phyloP scores from a whole-genome alignment of 108 stramenopile genomes.

The Conticribra weissflogii region DNA sequence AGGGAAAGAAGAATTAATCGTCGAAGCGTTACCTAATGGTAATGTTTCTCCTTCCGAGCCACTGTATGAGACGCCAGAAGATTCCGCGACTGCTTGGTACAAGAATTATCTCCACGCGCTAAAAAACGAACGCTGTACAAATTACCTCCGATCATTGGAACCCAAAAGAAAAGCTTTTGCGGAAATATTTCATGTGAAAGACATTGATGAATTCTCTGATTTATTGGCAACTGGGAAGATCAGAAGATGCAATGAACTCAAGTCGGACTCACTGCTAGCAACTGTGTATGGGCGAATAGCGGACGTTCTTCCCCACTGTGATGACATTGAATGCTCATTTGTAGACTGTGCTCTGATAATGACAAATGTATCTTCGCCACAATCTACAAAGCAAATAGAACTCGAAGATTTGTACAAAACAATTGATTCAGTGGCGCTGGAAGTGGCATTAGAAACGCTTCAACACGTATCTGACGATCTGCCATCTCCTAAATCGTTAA shows the following conservation, averaged over 20 bases:
- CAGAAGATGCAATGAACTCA: conserved; percentile 44
- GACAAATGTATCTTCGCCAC: conserved; percentile 27
- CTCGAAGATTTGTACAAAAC: conserved; percentile 8
- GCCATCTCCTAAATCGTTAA: conserved; percentile 58
- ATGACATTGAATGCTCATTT: conserved; percentile 62
- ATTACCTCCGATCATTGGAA: neutral
- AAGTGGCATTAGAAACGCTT: conserved; percentile 47
- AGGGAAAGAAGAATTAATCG: conserved; percentile 87
- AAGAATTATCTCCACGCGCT: conserved; percentile 25
- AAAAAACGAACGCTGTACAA: neutral
- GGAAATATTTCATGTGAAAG: conserved; percentile 30
- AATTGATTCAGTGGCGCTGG: conserved; percentile 56
- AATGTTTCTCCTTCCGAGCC: conserved; percentile 12
- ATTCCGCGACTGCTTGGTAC: conserved; percentile 74
- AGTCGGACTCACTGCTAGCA: conserved; percentile 66
- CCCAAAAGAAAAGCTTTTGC: conserved; percentile 13
- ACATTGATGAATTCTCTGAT: conserved; percentile 53
- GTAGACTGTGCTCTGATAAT: conserved; percentile 60
- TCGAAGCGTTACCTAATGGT: conserved; percentile 48
- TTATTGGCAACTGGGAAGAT: conserved; percentile 48
- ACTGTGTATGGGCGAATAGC: conserved; percentile 50
- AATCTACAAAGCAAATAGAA: neutral
- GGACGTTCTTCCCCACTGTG: conserved; percentile 55
- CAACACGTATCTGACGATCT: conserved; percentile 23
- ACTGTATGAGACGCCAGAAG: conserved; percentile 51